Evolutionary conservation across 2,329 filamentous ascomycete species (phyloP), one percentile per base, ranked within the genome.

Genomic region (Penicillium sp.): DNA sequence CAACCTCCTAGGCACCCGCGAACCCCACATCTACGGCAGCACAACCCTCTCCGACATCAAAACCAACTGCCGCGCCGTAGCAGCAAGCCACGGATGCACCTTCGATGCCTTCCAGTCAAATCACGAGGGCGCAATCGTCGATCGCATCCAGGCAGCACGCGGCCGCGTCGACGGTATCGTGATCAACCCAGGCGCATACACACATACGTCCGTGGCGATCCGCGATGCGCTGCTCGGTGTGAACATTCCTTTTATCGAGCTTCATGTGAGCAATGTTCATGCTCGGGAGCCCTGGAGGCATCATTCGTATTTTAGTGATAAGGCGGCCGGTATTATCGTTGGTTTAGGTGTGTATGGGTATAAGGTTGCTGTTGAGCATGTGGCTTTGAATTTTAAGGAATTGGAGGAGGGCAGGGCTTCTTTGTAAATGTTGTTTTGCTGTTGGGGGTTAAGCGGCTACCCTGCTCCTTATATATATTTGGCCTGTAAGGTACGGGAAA

Each of bases 261-360:
- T 89, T n/a, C 87, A 91, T 66, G 78, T 90, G 29, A 83, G 77
- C 47, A 91, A 91, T 66, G 80, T 90, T 1, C 86, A 91, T 67
- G 79, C 81, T 27, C 70, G 88, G 7, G 88, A 91, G 71, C 61
- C 75, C 1, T 91, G 81, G 61, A 75, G 87, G 46, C 79, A 82
- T 57, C 82, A 86, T 55, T 88, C 84, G 55, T 89, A 86, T 62
- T 73, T 91, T 56, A 83, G 80, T 58, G 87, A 91, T 66, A 90
- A 89, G 74, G 87, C 87, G 0, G 78, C 80, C 24, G 87, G 82
- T 0, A 82, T 90, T 7, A 83, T 92, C 49, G 85, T 83, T 57
- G 87, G 87, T 0, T 58, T 91, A 65, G 83, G 83, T 0, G 75
- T 76, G 13, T 82, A 74, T 66, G 82, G 83, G 32, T 86, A 86